Evolutionary conservation across 495 filamentous ascomycete genomes (phyloP).

Genomic region (Cercophora sp.): DNA sequence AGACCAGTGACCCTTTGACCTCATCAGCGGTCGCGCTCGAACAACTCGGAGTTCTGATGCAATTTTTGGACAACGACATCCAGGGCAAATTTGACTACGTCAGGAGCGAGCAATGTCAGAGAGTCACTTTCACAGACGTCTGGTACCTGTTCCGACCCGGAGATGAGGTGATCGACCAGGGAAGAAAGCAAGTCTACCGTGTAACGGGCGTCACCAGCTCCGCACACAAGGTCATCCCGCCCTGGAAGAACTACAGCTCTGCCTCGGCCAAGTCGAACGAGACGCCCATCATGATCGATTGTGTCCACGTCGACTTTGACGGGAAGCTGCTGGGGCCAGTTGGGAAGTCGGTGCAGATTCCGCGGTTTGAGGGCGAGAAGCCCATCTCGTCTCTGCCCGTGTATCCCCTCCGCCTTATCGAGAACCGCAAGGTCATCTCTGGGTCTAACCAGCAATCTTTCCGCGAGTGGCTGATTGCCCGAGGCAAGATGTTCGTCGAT

Average conservation of each 20-base stretch:
- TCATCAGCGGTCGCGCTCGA: conserved; percentile 19
- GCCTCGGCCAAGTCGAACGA: not conserved
- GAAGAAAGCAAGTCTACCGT: conserved; percentile 26
- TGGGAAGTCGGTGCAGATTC: conserved; percentile 20
- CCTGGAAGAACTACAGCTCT: conserved; percentile 2
- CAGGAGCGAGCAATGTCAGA: conserved; percentile 14
- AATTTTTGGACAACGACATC: conserved; percentile 31
- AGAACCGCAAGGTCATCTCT: not conserved
- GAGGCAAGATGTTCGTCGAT: conserved; percentile 35
- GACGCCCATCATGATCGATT: conserved; percentile 17
- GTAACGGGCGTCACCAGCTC: conserved; percentile 22
- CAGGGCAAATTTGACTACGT: conserved; percentile 11
- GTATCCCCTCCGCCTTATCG: conserved; percentile 31
- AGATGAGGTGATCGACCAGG: conserved; percentile 25
- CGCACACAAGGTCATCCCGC: conserved; percentile 15
- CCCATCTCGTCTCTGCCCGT: conserved; percentile 30
- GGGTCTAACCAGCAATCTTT: not conserved
- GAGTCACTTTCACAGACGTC: conserved; percentile 35
- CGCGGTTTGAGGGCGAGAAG: conserved; percentile 34
- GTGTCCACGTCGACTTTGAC: conserved; percentile 42
- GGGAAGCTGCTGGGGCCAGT: conserved; percentile 38
- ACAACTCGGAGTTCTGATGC: conserved; percentile 24
- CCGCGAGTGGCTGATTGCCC: conserved; percentile 23
- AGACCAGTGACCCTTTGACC: not conserved
- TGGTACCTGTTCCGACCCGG: conserved; percentile 42